Percentiles rank a stretch among this genome's conserved stretches.
phyloP scores from a whole-genome alignment of 2,329 filamentous ascomycete species.

The Pezicula carpinea region DNA sequence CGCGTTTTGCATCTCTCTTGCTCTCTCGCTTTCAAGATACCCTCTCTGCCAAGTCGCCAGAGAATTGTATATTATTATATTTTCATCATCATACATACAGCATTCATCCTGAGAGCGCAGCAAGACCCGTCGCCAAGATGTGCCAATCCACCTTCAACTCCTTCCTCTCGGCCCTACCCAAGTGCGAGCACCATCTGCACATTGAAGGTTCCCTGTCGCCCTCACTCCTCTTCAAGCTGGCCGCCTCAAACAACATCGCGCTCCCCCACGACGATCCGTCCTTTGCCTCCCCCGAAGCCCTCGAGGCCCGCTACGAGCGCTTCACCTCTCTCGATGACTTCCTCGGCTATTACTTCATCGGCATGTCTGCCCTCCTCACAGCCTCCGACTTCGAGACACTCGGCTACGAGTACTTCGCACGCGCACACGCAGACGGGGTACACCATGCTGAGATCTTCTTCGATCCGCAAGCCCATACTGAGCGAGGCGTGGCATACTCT shows the following conservation, averaged over 20 bases:
- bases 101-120: too few relatives aligned
- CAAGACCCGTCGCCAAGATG: slow-evolving; percentile 12
- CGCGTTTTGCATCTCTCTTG: neutral
- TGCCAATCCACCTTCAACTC: slow-evolving; percentile 26
- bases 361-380: slow-evolving; percentile 64
- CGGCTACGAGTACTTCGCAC: slow-evolving; percentile 66
- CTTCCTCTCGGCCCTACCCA: slow-evolving; percentile 63
- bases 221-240: slow-evolving; percentile 64
- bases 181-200: slow-evolving; percentile 80
- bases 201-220: slow-evolving; percentile 73
- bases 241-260: slow-evolving; percentile 58
- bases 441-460: slow-evolving; percentile 76
- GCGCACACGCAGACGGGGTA: slow-evolving; percentile 59
- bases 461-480: slow-evolving; percentile 71
- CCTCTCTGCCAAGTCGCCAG: neutral
- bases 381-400: slow-evolving; percentile 67
- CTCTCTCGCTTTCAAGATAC: neutral
- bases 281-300: slow-evolving; percentile 54
- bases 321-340: slow-evolving; percentile 75
- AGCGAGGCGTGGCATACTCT: slow-evolving; percentile 56
- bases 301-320: slow-evolving; percentile 58
- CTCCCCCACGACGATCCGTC: slow-evolving; percentile 57
- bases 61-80: too few relatives aligned
- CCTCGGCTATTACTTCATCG: slow-evolving; percentile 73
- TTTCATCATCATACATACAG: too few relatives aligned